A percentile compares a stretch with the other conserved stretches of the same genome.
Evolutionary conservation across 1,139 yeast species (phyloP).

Genomic region (Pichia sp.): DNA sequence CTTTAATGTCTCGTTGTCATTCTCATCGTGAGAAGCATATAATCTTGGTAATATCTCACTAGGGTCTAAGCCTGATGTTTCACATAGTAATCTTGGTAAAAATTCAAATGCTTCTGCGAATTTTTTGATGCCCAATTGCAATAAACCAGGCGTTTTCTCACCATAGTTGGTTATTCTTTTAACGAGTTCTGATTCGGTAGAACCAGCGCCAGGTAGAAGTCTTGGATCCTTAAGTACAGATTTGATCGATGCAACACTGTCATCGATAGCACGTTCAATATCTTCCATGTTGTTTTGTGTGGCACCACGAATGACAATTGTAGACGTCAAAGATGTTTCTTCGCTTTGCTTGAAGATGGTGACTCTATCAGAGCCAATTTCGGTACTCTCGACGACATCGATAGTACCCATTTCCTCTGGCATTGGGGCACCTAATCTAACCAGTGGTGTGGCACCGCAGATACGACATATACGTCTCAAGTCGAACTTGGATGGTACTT

Average conservation of each 20-base stretch:
- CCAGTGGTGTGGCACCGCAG: conserved; percentile 95
- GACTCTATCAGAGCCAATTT: conserved; percentile 97
- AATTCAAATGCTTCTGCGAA: conserved; percentile 95
- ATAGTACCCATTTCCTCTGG: conserved; percentile 90
- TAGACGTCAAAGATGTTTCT: conserved; percentile 71
- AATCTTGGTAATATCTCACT: conserved; percentile 82
- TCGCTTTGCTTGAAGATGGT: conserved; percentile 82
- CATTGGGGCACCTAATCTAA: conserved; percentile 92
- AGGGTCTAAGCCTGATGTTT: conserved; percentile 89
- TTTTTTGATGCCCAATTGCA: conserved; percentile 90
- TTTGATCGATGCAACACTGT: conserved; percentile 90
- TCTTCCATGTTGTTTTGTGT: conserved; percentile 94
- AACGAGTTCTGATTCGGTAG: conserved; percentile 87
- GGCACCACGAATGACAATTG: conserved; percentile 93
- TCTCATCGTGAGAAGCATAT: conserved; percentile 68
- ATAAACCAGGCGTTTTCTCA: conserved; percentile 87
- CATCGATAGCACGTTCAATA: conserved; percentile 94
- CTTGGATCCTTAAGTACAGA: conserved; percentile 78
- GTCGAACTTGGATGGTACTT: conserved; percentile 91
- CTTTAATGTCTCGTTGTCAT: conserved; percentile 27
- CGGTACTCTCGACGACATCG: conserved; percentile 85
- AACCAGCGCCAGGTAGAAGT: conserved; percentile 94
- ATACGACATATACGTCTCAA: conserved; percentile 91
- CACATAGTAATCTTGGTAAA: conserved; percentile 87
- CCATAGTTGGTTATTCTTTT: conserved; percentile 77